Evolutionary conservation across 2,329 filamentous ascomycete genomes (phyloP), one percentile per base, ranked within the genome.

Genomic region (Talaromyces sp.): DNA sequence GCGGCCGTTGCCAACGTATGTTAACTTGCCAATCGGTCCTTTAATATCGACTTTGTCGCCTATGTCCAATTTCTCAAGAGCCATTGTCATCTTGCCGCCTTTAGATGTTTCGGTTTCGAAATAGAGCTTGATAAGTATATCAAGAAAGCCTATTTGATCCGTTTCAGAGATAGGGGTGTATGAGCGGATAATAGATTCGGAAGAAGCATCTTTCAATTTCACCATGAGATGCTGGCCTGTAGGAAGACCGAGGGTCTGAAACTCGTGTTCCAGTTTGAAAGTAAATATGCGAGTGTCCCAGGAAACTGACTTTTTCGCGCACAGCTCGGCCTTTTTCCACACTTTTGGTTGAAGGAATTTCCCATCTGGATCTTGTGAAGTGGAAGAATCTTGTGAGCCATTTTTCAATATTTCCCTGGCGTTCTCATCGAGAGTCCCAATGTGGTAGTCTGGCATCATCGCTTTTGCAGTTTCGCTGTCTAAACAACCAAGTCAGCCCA

Each of bases 401-500:
- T 78, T 74, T 14, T 80, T 77, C 2, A 94, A 80, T 0, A 79
- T 70, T 43, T 80, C 77, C 6, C 80, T 79, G 1, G 87, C 84
- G 21, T 79, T 78, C 64, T 85, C 77, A 66, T 90, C 85, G 12
- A 96, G 82, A 0, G 85, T 86, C 56, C 92, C 92, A 65, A 97
- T 86, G 73, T 97, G 92, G 70, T 96, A 95, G 51, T 82, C 75
- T 11, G 84, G 83, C 88, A 97, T 92, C 91, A 96, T 96, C 19
- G 82, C 83, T 76, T 95, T 96, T 35, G 92, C 92, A 17, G 90
- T 96, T 77, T 96, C 92, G 71, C 89, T 92, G 72, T 96, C 91
- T 93, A 69, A n/a, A 55, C 9, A 31, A 12, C 4, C 4, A 41
- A 32, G 19, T 61, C 11, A 58, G 56, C 10, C 32, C 26, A 9